phyloP scores from a whole-genome alignment of 768 basidiomycete genomes.

The Kwoniella mangroviensis region DNA sequence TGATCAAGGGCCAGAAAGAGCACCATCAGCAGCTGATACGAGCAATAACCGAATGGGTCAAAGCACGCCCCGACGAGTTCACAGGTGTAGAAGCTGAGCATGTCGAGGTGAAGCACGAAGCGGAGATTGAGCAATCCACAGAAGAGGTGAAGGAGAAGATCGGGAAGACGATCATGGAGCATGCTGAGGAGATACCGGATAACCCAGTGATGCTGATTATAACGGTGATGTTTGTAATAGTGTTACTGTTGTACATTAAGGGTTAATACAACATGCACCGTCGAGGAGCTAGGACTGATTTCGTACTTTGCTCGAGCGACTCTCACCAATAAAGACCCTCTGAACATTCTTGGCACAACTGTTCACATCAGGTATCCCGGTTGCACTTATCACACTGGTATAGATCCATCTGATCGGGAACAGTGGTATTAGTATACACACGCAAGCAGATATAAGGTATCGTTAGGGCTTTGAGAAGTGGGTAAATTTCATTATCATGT shows the following conservation, averaged over 20 bases:
- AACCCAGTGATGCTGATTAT: slow-evolving; percentile 30
- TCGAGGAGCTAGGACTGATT: no score
- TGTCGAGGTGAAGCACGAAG: background rate
- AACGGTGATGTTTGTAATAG: slow-evolving; percentile 5
- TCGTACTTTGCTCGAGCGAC: no score
- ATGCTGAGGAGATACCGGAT: slow-evolving; percentile 26
- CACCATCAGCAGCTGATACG: slow-evolving; percentile 26
- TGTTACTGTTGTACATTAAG: slow-evolving; percentile 19
- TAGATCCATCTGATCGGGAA: no score
- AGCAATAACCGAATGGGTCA: slow-evolving; percentile 26
- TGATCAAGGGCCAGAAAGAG: slow-evolving; percentile 43
- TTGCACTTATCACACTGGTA: no score
- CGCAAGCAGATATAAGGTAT: no score
- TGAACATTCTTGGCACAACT: no score
- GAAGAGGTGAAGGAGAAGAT: background rate
- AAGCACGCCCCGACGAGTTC: slow-evolving; percentile 33
- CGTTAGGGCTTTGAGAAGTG: no score
- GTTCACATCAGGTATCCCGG: no score
- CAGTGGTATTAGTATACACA: no score
- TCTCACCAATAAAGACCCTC: no score
- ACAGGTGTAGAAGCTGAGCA: slow-evolving; percentile 3
- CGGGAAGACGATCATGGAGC: slow-evolving; percentile 7
- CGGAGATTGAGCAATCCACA: background rate
- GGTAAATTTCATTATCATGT: no score
- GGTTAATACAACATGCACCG: background rate